Conservation (phyloP, 2,329 filamentous ascomycete species). For the Coniella vitis region DNA sequence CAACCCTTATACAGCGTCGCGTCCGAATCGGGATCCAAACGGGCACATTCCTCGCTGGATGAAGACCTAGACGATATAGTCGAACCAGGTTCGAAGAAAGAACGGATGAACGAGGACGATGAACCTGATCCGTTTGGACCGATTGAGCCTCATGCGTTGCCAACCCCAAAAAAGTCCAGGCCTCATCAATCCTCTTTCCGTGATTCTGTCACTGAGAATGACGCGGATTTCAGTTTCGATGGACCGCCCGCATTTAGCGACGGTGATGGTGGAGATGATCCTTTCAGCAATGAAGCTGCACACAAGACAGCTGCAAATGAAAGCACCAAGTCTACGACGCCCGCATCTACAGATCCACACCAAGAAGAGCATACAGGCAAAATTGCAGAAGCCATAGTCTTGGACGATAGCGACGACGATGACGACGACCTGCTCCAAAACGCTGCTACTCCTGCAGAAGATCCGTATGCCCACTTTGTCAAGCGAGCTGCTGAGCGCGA, state of each 20-base stretch:
- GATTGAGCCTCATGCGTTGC: neutral
- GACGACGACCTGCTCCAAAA: conserved; percentile 6
- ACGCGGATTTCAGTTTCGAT: too few species aligned
- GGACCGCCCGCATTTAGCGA: too few species aligned
- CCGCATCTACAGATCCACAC: neutral
- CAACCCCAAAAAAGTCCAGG: conserved; percentile 8
- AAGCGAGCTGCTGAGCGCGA: conserved; percentile 32
- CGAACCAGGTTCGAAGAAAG: conserved; percentile 18
- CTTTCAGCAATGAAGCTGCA: too few species aligned
- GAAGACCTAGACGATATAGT: conserved; percentile 2
- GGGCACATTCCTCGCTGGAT: neutral
- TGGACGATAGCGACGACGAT: conserved; percentile 17
- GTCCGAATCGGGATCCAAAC: neutral
- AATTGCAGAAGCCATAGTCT: conserved; percentile 12
- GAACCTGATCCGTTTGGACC: too few species aligned
- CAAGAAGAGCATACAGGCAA: conserved; percentile 2
- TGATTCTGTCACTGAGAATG: conserved; percentile 18
- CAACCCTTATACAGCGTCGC: neutral
- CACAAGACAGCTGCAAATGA: too few species aligned
- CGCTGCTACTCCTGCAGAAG: conserved; percentile 23
- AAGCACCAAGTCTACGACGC: conserved; percentile 16
- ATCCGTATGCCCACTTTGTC: conserved; percentile 41
- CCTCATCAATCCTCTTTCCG: neutral
- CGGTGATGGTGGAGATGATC: too few species aligned
- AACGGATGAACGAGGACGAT: too few species aligned